These are phyloP conservation scores for Gastrodia elata DNA, from an alignment of 106 monocot species.

Conservation along the genomic window DNA sequence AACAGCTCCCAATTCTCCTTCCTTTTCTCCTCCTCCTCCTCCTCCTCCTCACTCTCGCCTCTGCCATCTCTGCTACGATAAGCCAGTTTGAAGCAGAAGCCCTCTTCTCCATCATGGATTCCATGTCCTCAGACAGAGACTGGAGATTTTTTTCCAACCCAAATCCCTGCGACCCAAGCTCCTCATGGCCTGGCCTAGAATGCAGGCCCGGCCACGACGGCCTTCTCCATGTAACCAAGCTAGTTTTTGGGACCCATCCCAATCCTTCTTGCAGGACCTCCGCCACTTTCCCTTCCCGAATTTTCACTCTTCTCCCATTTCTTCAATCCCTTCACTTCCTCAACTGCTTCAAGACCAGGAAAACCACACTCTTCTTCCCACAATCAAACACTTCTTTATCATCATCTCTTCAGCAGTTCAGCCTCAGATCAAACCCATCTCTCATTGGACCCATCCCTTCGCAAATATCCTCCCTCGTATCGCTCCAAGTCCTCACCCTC, in stretches of 20 bases:
- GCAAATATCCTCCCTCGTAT: conserved; percentile 34
- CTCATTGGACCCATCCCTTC: conserved; percentile 49
- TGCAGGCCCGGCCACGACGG: conserved; percentile 39
- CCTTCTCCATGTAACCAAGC: conserved; percentile 59
- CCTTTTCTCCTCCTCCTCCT: conserved; percentile 10
- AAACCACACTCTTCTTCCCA: conserved; percentile 21
- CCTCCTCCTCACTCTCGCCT: background rate
- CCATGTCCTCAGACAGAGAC: conserved; percentile 68
- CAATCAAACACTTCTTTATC: background rate
- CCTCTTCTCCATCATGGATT: conserved; percentile 68
- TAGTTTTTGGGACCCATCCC: conserved; percentile 52
- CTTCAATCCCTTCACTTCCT: conserved; percentile 75
- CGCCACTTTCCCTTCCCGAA: conserved; percentile 55
- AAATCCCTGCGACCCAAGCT: conserved; percentile 56
- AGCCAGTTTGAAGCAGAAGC: conserved; percentile 47
- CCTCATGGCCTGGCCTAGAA: conserved; percentile 70
- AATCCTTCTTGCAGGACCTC: conserved; percentile 55
- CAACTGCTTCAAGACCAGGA: conserved; percentile 56
- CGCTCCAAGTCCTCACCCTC: conserved; percentile 65
- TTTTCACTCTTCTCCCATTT: conserved; percentile 55
- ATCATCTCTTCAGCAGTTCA: conserved; percentile 73
- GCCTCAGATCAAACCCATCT: conserved; percentile 60
- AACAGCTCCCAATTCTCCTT: conserved; percentile 9
- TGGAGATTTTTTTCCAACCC: conserved; percentile 55
- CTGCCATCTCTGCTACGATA: conserved; percentile 12